Percentiles rank a stretch among this genome's conserved stretches.
These are phyloP conservation scores for Spergularia marina DNA, from an alignment of 148 eudicot genomes.

Conservation along the genomic window DNA sequence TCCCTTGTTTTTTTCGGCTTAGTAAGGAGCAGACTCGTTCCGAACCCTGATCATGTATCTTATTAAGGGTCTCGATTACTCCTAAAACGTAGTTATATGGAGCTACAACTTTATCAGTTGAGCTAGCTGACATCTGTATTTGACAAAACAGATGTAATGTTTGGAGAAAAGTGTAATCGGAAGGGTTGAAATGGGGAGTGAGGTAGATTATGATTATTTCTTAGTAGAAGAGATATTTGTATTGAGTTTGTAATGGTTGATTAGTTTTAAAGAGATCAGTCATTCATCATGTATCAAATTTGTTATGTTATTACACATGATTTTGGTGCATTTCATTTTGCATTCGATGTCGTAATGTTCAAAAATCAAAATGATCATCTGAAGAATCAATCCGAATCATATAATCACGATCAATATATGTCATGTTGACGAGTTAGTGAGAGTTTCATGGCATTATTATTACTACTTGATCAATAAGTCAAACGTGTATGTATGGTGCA, in stretches of 20 bases:
- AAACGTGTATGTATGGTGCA: too few species aligned
- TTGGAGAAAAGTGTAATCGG: background rate
- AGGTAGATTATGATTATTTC: background rate
- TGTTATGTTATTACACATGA: background rate
- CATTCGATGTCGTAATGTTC: background rate
- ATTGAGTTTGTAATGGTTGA: conserved; percentile 31
- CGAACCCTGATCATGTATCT: background rate
- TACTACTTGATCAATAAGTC: too few species aligned
- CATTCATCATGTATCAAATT: conserved; percentile 17
- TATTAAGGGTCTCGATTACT: background rate
- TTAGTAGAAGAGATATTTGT: background rate
- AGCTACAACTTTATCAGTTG: background rate
- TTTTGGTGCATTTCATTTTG: background rate
- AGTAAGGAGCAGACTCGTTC: background rate
- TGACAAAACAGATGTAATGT: background rate
- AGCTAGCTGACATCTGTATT: background rate
- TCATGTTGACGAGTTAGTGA: too few species aligned
- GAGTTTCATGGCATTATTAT: too few species aligned
- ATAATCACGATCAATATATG: too few species aligned
- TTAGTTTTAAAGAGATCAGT: conserved; percentile 29
- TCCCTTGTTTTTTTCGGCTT: background rate
- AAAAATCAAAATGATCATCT: too few species aligned
- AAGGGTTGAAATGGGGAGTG: background rate
- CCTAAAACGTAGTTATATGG: too few species aligned
- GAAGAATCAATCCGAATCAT: too few species aligned